Evolutionary conservation across 1,139 yeast species (phyloP).

Genomic region (Saccharomyces pastorianus): DNA sequence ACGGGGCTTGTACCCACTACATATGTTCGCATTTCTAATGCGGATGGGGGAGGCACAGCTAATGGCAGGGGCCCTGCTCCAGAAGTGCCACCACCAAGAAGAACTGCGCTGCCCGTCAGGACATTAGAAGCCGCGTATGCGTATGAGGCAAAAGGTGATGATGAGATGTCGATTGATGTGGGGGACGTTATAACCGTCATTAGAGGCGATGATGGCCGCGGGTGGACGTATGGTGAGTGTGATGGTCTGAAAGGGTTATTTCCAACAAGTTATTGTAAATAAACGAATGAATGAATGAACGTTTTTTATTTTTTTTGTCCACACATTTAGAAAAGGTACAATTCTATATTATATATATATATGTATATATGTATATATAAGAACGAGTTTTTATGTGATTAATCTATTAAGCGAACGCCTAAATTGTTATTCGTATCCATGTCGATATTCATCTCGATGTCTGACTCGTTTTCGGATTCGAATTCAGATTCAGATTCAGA

Average conservation of each 20-base stretch:
- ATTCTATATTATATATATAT: not conserved
- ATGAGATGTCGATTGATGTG: constrained; percentile 61
- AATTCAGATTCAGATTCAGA: not conserved
- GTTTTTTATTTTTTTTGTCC: not conserved
- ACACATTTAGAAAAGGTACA: not conserved
- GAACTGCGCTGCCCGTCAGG: constrained; percentile 41
- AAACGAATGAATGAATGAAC: constrained; percentile 1
- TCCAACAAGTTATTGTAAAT: constrained; percentile 60
- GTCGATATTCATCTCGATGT: not conserved
- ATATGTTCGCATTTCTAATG: constrained; percentile 48
- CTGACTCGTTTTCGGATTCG: not conserved
- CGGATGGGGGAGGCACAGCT: constrained; percentile 3
- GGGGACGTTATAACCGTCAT: constrained; percentile 73
- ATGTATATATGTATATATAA: not conserved
- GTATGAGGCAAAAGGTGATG: constrained; percentile 74
- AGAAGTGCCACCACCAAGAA: constrained; percentile 75
- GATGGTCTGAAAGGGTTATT: constrained; percentile 68
- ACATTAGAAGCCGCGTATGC: constrained; percentile 64
- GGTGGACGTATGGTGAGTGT: constrained; percentile 93
- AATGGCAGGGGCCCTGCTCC: constrained; percentile 39
- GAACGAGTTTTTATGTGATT: constrained; percentile 3
- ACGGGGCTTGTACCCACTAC: constrained; percentile 83
- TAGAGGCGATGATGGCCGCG: constrained; percentile 74
- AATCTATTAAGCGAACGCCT: constrained; percentile 6
- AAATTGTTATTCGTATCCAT: not conserved